Base-by-base conservation (phyloP, 2,329 filamentous ascomycete genomes). In the Verticillium tricorpus region DNA sequence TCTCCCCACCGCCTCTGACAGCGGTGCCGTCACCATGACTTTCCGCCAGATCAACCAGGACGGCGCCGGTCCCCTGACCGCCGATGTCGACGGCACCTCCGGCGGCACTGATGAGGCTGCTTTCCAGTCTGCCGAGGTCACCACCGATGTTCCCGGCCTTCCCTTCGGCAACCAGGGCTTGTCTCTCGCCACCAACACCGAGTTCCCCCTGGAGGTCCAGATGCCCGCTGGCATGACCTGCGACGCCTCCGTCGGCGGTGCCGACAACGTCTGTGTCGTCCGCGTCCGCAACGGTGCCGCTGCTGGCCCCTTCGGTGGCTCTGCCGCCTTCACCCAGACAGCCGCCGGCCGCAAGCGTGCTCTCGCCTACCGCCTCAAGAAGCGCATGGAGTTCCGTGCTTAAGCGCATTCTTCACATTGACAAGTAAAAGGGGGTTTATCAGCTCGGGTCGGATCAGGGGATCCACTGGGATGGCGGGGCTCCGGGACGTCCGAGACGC, bases 21-120 rank as follows among this genome's bases (percentile, higher is more conserved):
- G 86, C 61, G 87, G 88, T 64, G 80, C 80, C 32, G 77, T 90
- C 71, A 81, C 79, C 62, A 82, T 90, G 82, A 86, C 82, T 63
- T 89, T 85, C 77, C 86, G 87, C 72, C 85, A 90, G 77, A 84
- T 90, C 77, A 90, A 90, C 81, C 87, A 89, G 73, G 87, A 90
- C 68, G 87, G 87, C 25, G 88, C 87, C 0, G 88, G 87, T 2
- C 86, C 86, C 1, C 75, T 90, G 57, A 82, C 77, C 34, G 87
- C 87, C 9, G 77, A 78, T 54, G 77, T 90, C 57, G 87, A 90
- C 69, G 74, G 78, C 52, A 88, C 86, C 31, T 89, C 86, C 1
- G 86, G 85, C 37, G 88, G 87, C 60, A 85, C 81, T 5, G 84
- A 89, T 68, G 71, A 81, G 28, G 69, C 74, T 50, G 87, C 87